phyloP scores from a whole-genome alignment of 1,284 basidiomycete species.

The Cutaneotrichosporon sp. region DNA sequence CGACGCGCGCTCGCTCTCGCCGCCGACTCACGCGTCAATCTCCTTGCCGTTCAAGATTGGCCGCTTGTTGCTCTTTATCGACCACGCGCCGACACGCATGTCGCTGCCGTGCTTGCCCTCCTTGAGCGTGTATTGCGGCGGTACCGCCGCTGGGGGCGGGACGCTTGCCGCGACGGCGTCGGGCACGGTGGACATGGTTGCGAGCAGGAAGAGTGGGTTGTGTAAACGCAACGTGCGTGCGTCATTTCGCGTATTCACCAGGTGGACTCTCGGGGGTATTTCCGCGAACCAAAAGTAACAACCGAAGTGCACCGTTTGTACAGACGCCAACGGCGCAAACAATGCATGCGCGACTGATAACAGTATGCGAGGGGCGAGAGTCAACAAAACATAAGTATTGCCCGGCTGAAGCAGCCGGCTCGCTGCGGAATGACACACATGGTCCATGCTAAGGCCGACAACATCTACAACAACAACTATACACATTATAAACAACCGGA shows the following conservation, averaged over 20 bases:
- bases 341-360: too few species aligned
- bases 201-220: neutral
- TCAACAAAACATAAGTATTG: too few species aligned
- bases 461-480: neutral
- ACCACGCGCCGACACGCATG: constrained; percentile 46
- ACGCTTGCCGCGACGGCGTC: neutral
- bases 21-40: constrained; percentile 48
- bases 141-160: neutral
- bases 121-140: constrained; percentile 14
- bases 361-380: neutral
- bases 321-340: too few species aligned
- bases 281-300: too few species aligned
- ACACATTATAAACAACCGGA: neutral
- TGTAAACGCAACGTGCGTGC: neutral
- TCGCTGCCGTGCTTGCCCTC: constrained; percentile 27
- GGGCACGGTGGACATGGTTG: neutral
- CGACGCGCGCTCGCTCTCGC: neutral
- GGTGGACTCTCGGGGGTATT: too few species aligned
- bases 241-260: constrained; percentile 1
- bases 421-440: too few species aligned
- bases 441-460: neutral
- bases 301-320: too few species aligned
- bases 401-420: too few species aligned
- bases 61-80: constrained; percentile 43
- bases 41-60: constrained; percentile 51